Base-by-base conservation (phyloP, 2,329 filamentous ascomycete genomes). In the Diplodia corticola region DNA sequence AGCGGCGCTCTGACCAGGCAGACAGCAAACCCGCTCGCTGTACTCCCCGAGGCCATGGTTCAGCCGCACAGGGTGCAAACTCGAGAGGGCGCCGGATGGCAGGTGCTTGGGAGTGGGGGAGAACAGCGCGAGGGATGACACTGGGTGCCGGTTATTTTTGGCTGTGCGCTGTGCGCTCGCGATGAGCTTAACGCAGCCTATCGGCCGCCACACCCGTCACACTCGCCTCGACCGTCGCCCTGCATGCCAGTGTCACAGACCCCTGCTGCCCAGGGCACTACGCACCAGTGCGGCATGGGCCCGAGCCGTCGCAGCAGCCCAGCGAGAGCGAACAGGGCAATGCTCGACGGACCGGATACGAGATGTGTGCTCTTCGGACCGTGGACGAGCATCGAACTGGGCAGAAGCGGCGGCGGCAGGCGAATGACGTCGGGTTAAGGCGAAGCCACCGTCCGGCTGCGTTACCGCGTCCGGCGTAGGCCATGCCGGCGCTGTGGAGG, bases 121-220 rank as follows among this genome's bases (percentile, higher is more conserved):
- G 24, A 22, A 28, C 22, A 35, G 35, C 24, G 12, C 7, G 33
- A 10, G 33, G 33, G 33, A 33, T 10, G 24, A 49, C 17, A 12
- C 26, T 37, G 48, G 60, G 15, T 35, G 20, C 28, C 33, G 30
- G 50, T 20, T 63, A 53, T 63, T 63, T 63, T 53, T 63, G 60
- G 60, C 17, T 22, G 60, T 46, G 60, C 60, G 60, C 17, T 22
- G 60, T 46, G 60, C 60, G 28, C 20, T n/a, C 22, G 22, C 51
- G 51, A 54, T 53, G 44, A 63, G 60, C 60, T 63, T 63, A 63
- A 40, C 26, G 20, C 28, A 63, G 46, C 60, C 60, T 48, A 63
- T 59, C 24, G 40, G 59, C 60, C 60, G 60, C 60, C 60, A 63
- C 60, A 51, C 49, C 60, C 60, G 60, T 63, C 60, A 53, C 60